Evolutionary conservation across 345 rosid genomes (phyloP), one percentile per base, ranked within the genome.

Genomic region (Eucalyptus caleyi): DNA sequence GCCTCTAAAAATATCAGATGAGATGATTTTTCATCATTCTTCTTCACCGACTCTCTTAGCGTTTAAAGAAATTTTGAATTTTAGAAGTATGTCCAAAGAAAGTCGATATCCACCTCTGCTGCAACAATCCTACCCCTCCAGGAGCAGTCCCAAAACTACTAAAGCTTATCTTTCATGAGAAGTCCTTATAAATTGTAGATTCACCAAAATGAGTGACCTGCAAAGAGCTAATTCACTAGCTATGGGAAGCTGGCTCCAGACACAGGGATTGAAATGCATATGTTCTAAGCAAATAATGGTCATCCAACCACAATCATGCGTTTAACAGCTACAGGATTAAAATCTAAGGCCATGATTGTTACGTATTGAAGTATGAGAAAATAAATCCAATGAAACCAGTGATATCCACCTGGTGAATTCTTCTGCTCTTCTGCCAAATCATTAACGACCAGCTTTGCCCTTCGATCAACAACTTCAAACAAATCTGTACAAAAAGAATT

Each of bases 401-500:
- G 60, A 49, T 87, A 18, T 69, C 86, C 91, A 97, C 99, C 99
- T 91, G 95, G 89, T 86, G 93, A 88, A 90, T 92, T 96, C 24
- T 92, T 90, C 89, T 96, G 96, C 88, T 98, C 99, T 88, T 98
- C 99, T 7, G 97, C 92, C 90, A 94, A 92, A 86, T 98, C 99
- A 91, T 91, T 93, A 86, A 95, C 99, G 86, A 97, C 99, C 91
- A 96, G 95, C 95, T 98, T 98, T 49, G 99, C 99, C 89, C 97
- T 92, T 89, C 99, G 97, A 92, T 98, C 99, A 88, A 98, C 99
- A 87, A 95, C 98, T 95, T 98, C 99, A 89, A 98, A 95, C 90
- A 98, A 93, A 96, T 96, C 99, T 98, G 91, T 59, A 45, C 89
- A 86, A 92, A 50, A 53, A 89, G 21, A 88, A 86, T 51, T 89